These are phyloP conservation scores for Corymbia citriodora DNA, from an alignment of 441 rosid species.

Conservation along the genomic window DNA sequence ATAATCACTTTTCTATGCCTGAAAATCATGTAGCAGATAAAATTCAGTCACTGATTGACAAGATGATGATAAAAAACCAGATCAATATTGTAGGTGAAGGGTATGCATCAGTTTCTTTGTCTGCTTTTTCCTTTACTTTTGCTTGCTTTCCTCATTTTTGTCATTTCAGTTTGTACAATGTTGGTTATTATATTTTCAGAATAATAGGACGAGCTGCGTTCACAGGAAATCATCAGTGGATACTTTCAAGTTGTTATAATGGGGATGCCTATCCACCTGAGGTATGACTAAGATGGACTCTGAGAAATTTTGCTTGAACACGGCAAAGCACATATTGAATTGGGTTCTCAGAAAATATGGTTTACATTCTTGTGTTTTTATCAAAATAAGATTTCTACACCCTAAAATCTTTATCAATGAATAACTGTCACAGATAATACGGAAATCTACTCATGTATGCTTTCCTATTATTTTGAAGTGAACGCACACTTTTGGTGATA, in stretches of 20 bases:
- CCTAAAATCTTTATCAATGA: neutral
- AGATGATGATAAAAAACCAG: constrained; percentile 75
- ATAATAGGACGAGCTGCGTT: constrained; percentile 92
- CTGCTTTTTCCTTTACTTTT: neutral
- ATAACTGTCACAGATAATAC: neutral
- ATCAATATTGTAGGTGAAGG: constrained; percentile 81
- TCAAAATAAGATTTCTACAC: neutral
- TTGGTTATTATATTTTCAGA: constrained; percentile 32
- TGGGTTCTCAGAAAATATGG: neutral
- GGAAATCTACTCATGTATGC: neutral
- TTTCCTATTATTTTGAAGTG: neutral
- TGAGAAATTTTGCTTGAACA: neutral
- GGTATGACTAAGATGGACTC: constrained; percentile 22
- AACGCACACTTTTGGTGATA: neutral
- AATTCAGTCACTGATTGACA: constrained; percentile 46
- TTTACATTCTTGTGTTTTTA: neutral
- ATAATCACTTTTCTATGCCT: constrained; percentile 16
- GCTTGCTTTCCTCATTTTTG: neutral
- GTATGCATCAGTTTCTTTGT: constrained; percentile 26
- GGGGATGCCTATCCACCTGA: constrained; percentile 64
- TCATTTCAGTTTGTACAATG: neutral
- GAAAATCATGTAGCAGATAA: constrained; percentile 32
- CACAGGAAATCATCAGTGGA: constrained; percentile 83
- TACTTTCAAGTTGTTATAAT: constrained; percentile 47
- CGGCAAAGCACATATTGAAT: neutral